Conservation (phyloP, 345 rosid species). For the Lagerstroemia speciosa region DNA sequence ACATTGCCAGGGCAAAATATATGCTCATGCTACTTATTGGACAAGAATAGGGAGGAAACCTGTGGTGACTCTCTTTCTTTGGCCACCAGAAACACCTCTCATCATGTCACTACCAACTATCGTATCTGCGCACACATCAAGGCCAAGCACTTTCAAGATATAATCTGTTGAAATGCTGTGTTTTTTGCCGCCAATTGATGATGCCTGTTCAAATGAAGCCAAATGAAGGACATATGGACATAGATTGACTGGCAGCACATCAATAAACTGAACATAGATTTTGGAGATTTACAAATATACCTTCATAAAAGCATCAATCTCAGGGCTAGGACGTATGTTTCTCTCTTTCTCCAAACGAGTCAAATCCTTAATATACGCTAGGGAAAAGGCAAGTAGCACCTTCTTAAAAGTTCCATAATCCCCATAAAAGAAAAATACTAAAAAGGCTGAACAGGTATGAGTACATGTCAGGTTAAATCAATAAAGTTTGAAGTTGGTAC, state of each 20-base stretch:
- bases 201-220: constrained; percentile 41
- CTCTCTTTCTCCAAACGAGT: constrained; percentile 59
- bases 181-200: constrained; percentile 59
- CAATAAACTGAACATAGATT: neutral
- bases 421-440: too few species aligned
- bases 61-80: constrained; percentile 86
- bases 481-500: neutral
- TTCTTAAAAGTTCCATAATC: neutral
- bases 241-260: neutral
- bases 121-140: constrained; percentile 81
- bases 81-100: constrained; percentile 97
- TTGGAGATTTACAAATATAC: constrained; percentile 21
- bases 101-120: constrained; percentile 85
- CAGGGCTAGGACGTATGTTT: constrained; percentile 59
- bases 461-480: neutral
- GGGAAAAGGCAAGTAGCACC: neutral
- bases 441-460: too few species aligned
- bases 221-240: neutral
- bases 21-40: neutral
- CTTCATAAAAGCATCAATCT: constrained; percentile 97
- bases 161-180: constrained; percentile 82
- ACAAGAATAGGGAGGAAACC: constrained; percentile 25
- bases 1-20: neutral
- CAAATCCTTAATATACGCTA: constrained; percentile 42
- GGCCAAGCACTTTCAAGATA: constrained; percentile 79